These are phyloP conservation scores for Colletotrichum simmondsii DNA, from an alignment of 2,329 filamentous ascomycete species.

Conservation along the genomic window DNA sequence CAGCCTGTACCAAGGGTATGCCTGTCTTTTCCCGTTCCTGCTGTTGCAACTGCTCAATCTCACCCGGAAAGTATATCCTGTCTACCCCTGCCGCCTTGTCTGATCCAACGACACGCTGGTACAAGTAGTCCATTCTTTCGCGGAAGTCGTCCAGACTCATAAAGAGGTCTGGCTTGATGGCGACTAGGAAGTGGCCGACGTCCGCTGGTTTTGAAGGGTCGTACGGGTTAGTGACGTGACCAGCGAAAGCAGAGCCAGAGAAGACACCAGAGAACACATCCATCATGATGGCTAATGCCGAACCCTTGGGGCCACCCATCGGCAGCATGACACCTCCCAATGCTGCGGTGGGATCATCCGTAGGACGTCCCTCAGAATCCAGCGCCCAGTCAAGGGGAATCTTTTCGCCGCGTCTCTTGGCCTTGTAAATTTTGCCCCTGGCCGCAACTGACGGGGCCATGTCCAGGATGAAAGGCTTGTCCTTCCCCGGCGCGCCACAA, in stretches of 20 bases:
- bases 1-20: constrained; percentile 68
- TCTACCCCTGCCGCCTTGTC: constrained; percentile 67
- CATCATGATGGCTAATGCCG: constrained; percentile 85
- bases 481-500: constrained; percentile 76
- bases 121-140: constrained; percentile 66
- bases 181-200: constrained; percentile 80
- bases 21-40: constrained; percentile 62
- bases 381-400: constrained; percentile 82
- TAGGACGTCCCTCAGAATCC: constrained; percentile 75
- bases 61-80: constrained; percentile 70
- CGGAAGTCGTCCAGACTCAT: constrained; percentile 77
- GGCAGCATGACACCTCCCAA: constrained; percentile 85
- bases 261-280: constrained; percentile 86
- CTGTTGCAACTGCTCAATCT: constrained; percentile 68
- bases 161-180: constrained; percentile 80
- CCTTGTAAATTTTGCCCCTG: constrained; percentile 79
- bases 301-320: constrained; percentile 87
- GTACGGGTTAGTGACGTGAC: constrained; percentile 81
- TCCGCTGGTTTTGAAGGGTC: constrained; percentile 75
- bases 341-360: constrained; percentile 77
- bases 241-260: constrained; percentile 82
- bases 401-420: constrained; percentile 72
- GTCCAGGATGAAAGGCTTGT: constrained; percentile 76
- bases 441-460: constrained; percentile 79
- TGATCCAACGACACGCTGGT: constrained; percentile 62